Evolutionary conservation across 495 filamentous ascomycete species (phyloP), one percentile per base, ranked within the genome.

Genomic region (Extremus antarcticus): DNA sequence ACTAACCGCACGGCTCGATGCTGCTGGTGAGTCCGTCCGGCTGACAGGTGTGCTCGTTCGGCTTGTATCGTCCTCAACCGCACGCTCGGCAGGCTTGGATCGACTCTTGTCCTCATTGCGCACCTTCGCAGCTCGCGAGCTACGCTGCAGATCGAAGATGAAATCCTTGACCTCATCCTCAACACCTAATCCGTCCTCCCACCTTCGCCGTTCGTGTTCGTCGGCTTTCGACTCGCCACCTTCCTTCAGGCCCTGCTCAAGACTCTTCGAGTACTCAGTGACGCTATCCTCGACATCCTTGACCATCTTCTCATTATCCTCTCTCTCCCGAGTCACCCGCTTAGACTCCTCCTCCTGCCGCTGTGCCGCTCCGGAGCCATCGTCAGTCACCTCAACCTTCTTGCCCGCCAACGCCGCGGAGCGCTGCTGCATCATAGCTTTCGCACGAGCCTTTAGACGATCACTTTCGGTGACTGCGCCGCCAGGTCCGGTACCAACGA

Each of bases 371-470:
- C 88, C 87, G 53, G 80, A 87, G 4, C 81, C 76, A 64, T 90
- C 86, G 38, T 78, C 77, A 11, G 74, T 68, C 15, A 75, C 70
- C 20, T 83, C 78, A 23, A 83, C 70, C 59, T 88, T 86, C 65
- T 82, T 85, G 38, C 94, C 94, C 43, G 89, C 86, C 60, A 99
- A 72, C 38, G 90, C 91, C 48, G 94, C 94, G 61, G 91, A 87
- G 41, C 91, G 85, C 57, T 95, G 90, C 72, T 97, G 90, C 92
- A 99, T 96, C 79, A 95, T 92, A 39, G 90, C 90, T 68, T 88
- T 94, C 29, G 94, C 90, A 48, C 90, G 82, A 21, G 94, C 94
- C 70, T 95, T 95, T 49, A 97, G 81, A 24, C 91, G 78, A 70
- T 99, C 94, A 0, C 88, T 84, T 68, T 99, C 94, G 21, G 94